Evolutionary conservation across 176 grass and related monocot species (phyloP).

Genomic region (Raddia guianensis): DNA sequence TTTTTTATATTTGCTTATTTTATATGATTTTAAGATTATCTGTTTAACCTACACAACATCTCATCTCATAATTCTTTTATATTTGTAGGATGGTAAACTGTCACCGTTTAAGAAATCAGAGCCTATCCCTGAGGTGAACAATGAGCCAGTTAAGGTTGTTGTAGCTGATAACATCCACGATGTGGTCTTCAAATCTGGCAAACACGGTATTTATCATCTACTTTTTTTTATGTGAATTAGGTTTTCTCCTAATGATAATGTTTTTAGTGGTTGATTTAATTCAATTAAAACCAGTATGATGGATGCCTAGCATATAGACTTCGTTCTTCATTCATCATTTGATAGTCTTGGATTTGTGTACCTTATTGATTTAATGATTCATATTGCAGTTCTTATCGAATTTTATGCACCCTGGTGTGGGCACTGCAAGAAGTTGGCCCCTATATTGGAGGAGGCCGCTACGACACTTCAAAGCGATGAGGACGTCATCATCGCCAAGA

Average conservation of each 20-base stretch:
- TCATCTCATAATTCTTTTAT: not conserved
- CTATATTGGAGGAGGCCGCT: conserved; percentile 85
- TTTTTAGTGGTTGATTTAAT: not conserved
- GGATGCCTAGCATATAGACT: not conserved
- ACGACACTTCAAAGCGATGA: conserved; percentile 65
- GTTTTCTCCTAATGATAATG: not conserved
- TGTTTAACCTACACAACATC: conserved; percentile 8
- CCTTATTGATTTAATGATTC: not conserved
- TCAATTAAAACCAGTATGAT: not conserved
- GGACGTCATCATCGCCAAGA: conserved; percentile 93
- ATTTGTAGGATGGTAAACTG: conserved; percentile 74
- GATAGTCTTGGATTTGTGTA: not conserved
- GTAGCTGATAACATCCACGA: conserved; percentile 78
- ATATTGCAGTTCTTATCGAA: conserved; percentile 75
- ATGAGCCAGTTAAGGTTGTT: conserved; percentile 85
- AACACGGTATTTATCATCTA: conserved; percentile 60
- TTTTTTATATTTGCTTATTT: not conserved
- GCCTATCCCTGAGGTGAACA: conserved; percentile 77
- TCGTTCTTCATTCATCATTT: not conserved
- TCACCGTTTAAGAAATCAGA: conserved; percentile 79
- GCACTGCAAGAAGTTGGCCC: conserved; percentile 91
- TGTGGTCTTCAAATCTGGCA: conserved; percentile 82
- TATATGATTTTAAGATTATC: not conserved
- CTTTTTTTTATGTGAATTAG: not conserved
- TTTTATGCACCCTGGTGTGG: conserved; percentile 98